Evolutionary conservation across 1,139 yeast species (phyloP).

Genomic region (Kodamaea derodonti): DNA sequence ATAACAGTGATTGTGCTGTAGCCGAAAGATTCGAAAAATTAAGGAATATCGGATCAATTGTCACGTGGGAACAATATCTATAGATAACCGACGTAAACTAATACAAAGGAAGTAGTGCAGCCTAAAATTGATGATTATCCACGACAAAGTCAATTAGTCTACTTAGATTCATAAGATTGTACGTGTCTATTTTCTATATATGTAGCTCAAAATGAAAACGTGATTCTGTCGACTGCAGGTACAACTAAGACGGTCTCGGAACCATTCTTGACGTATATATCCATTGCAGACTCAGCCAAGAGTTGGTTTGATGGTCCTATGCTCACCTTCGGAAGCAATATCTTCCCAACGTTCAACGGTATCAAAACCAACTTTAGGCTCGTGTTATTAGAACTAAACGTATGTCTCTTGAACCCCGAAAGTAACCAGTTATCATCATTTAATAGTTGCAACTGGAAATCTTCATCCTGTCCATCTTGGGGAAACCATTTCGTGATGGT

Average conservation of each 20-base stretch:
- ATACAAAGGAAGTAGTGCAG: no score
- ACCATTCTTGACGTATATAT: constrained; percentile 63
- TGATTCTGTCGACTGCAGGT: constrained; percentile 61
- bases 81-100: no score
- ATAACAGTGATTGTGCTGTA: constrained; percentile 7
- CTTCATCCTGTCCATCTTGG: constrained; percentile 9
- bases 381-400: constrained; percentile 24
- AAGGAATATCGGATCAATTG: no score
- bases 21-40: no score
- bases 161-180: no score
- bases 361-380: constrained; percentile 48
- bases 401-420: constrained; percentile 57
- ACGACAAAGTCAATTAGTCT: no score
- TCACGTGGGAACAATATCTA: no score
- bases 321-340: constrained; percentile 59
- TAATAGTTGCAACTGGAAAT: constrained; percentile 27
- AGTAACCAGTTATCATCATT: constrained; percentile 61
- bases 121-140: no score
- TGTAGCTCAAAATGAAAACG: constrained; percentile 61
- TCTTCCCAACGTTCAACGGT: constrained; percentile 74
- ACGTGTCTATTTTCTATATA: no score
- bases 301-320: constrained; percentile 2
- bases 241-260: constrained; percentile 69
- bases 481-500: constrained; percentile 45
- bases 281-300: constrained; percentile 44